Conservation (phyloP, 2,329 filamentous ascomycete genomes). For the Aspergillus sp. region DNA sequence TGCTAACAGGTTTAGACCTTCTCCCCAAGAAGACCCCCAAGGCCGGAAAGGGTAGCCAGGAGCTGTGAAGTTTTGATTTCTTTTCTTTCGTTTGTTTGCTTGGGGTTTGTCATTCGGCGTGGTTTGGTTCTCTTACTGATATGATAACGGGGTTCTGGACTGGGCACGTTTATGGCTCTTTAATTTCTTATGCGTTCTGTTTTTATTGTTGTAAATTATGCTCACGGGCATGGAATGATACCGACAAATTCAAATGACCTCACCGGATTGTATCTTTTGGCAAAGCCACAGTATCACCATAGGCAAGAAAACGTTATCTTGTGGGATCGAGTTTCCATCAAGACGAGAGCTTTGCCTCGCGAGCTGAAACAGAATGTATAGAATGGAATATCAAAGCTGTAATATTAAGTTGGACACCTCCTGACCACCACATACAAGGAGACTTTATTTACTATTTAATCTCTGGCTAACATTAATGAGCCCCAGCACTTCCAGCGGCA, state of each 20-base stretch:
- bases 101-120: constrained; percentile 69
- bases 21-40: constrained; percentile 99
- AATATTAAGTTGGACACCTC: too few species aligned
- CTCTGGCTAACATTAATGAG: neutral
- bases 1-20: constrained; percentile 92
- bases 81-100: constrained; percentile 47
- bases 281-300: too few species aligned
- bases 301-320: too few species aligned
- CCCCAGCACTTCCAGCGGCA: constrained; percentile 4
- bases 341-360: too few species aligned
- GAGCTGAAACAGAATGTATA: too few species aligned
- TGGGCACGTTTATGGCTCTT: constrained; percentile 57
- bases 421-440: too few species aligned
- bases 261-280: neutral
- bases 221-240: constrained; percentile 54
- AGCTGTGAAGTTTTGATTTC: constrained; percentile 68
- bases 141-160: constrained; percentile 74
- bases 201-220: constrained; percentile 62
- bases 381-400: too few species aligned
- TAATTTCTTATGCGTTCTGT: constrained; percentile 48
- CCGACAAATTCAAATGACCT: constrained; percentile 37
- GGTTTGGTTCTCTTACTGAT: constrained; percentile 65
- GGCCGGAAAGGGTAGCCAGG: constrained; percentile 89
- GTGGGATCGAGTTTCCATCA: too few species aligned
- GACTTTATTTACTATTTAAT: neutral